Base-by-base conservation (phyloP, 441 rosid species). In the Brassica hybrid region DNA sequence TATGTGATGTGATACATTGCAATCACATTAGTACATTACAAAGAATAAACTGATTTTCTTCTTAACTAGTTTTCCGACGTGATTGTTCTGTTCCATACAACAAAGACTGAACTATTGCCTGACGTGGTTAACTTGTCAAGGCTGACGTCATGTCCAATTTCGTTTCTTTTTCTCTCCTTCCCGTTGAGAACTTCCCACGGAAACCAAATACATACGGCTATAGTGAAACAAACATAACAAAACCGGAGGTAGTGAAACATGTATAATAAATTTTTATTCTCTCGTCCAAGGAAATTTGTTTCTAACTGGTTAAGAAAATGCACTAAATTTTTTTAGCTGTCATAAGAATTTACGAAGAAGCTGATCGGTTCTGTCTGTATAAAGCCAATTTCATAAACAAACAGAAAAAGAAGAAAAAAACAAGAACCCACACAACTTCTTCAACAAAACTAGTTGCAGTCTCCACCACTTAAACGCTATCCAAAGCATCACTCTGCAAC, bases 401-500 rank as follows among this genome's bases (percentile, higher is more conserved):
- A 36, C 1, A 8, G 2, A 21, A 70, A 72, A 19, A 19, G 21
- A 21, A 74, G 38, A 21, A 81, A 27, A 54, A 69, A 73, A 66
- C 14, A 65, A 76, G 67, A 59, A 72, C 48, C 80, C 67, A 70
- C 58, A 25, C 76, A 70, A 81, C 83, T 77, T 76, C 76, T 66
- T 68, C 69, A 73, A 72, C 2, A 52, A 62, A 38, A 74, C 32
- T 65, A 38, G 43, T 25, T 72, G 63, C 34, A 36, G 19, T 62
- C 48, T 73, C 74, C 6, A 69, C 63, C 59, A 69, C 34, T 93
- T 87, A 93, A 67, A 89, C 97, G 11, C 82, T 89, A 62, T 90
- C 96, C 1, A 82, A 32, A 58, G 83, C 96, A 76, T 89, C 97
- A 77, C 77, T 76, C 65, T 70, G 83, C 3, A 82, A 74, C 70